Base-by-base conservation (phyloP, 176 grass and related monocot genomes). In the Lolium rigidum region DNA sequence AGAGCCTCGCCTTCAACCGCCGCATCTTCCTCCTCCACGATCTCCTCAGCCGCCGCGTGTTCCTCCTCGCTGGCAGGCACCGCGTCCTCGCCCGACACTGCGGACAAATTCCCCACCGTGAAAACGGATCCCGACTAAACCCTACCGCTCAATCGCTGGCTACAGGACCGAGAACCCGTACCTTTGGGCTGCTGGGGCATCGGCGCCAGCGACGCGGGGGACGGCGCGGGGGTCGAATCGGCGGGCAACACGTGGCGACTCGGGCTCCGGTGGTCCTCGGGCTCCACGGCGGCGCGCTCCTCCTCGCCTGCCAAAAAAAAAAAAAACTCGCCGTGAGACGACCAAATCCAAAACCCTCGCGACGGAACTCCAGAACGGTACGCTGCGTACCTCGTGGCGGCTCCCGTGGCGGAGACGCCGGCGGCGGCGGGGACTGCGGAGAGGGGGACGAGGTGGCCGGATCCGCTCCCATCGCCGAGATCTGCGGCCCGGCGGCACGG, bases 391-490 rank as follows among this genome's bases (percentile, higher is more conserved):
- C 86, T 85, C 5, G 71, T 51, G 15, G 81, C 15, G 68, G 68
- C 0, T 59, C 39, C 60, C 13, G 69, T 13, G 71, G 28, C 49
- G 70, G 85, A 16, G 80, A 65, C 18, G 20, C 2, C 59, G 50
- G 7, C 52, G 52, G 11, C 26, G 81, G 43, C 2, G 75, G 68
- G 21, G 76, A 46, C 6, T 24, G 58, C 20, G 79, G 37, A 1
- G 75, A 78, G 9, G 69, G 4, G 17, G 49, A 15, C 24, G 76
- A 76, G 31, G 88, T 5, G 71, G 0, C 78, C 24, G 71, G 83
- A 86, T 85, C 83, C 50, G 71, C n/a, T 56, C 81, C 83, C 88
- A 86, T 90, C 38, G 60, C 83, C 51, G 77, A 50, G 70, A 85
- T 68, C 58, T 68, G 63, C 24, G 13, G 31, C 1, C 12, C 12